Conservation (phyloP, 225 moss, liverwort and hornwort species). For the Sphagnum contortum region DNA sequence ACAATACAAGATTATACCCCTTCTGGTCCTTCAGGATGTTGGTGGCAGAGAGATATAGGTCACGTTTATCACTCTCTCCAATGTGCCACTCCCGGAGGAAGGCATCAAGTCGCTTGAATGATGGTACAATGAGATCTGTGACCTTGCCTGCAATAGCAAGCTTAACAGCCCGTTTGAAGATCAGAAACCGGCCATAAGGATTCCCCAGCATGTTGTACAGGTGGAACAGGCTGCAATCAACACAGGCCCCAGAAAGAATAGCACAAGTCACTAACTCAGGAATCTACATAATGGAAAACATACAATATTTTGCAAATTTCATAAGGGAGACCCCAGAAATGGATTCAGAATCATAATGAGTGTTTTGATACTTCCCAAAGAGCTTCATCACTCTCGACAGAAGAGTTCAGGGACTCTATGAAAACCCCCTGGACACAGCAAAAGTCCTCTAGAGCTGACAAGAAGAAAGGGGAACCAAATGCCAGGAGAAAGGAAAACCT, state of each 20-base stretch:
- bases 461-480: too few species aligned
- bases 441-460: too few species aligned
- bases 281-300: background rate
- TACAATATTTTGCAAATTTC: background rate
- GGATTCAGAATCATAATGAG: too few species aligned
- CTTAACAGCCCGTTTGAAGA: conserved; percentile 83
- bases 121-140: conserved; percentile 77
- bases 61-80: conserved; percentile 84
- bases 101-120: conserved; percentile 87
- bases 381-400: too few species aligned
- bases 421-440: too few species aligned
- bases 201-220: conserved; percentile 89
- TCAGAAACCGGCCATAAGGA: conserved; percentile 85
- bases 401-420: too few species aligned
- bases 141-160: conserved; percentile 79
- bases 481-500: conserved; percentile 1
- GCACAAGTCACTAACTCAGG: background rate
- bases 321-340: background rate
- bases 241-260: background rate
- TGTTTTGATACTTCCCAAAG: too few species aligned
- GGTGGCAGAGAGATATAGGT: conserved; percentile 74
- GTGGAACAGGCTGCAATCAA: conserved; percentile 69
- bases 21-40: conserved; percentile 88
- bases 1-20: conserved; percentile 36
- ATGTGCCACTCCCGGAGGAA: conserved; percentile 93